Conservation (phyloP, 495 filamentous ascomycete species). For the Penicillium waksmanii region DNA sequence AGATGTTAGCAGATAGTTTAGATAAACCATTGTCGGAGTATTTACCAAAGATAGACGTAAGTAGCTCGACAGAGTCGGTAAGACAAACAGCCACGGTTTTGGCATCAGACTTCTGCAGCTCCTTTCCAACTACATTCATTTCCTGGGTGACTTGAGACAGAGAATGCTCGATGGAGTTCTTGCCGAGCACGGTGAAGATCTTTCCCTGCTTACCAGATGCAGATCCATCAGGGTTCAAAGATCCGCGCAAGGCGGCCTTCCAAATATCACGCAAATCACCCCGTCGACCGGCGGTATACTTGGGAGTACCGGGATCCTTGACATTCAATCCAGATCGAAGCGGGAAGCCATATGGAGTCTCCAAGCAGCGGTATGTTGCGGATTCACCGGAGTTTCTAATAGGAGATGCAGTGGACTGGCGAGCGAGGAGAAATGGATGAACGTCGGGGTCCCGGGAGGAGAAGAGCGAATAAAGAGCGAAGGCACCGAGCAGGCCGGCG, state of each 20-base stretch:
- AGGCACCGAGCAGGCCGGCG: conserved; percentile 57
- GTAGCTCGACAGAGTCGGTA: conserved; percentile 88
- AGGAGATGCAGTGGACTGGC: conserved; percentile 75
- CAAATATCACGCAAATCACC: conserved; percentile 94
- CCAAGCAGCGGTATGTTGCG: conserved; percentile 76
- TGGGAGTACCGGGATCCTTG: conserved; percentile 77
- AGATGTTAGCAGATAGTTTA: conserved; percentile 13
- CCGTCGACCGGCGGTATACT: conserved; percentile 79
- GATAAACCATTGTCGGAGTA: conserved; percentile 9
- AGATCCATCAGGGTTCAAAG: conserved; percentile 60
- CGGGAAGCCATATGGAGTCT: conserved; percentile 82
- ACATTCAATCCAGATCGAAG: conserved; percentile 83
- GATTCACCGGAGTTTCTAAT: conserved; percentile 86
- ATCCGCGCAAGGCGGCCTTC: conserved; percentile 72
- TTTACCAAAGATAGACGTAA: conserved; percentile 70
- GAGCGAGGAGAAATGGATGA: conserved; percentile 85
- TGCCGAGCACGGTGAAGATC: conserved; percentile 81
- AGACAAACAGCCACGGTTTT: conserved; percentile 87
- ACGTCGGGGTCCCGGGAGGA: conserved; percentile 77
- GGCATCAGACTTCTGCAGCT: conserved; percentile 68
- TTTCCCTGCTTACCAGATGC: conserved; percentile 67
- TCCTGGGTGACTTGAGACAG: conserved; percentile 76
- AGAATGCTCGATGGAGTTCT: conserved; percentile 68
- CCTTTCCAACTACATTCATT: conserved; percentile 83
- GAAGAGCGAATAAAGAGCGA: conserved; percentile 66